Base-by-base conservation (phyloP, 2,329 filamentous ascomycete genomes). In the Calonectria multiphialidica region DNA sequence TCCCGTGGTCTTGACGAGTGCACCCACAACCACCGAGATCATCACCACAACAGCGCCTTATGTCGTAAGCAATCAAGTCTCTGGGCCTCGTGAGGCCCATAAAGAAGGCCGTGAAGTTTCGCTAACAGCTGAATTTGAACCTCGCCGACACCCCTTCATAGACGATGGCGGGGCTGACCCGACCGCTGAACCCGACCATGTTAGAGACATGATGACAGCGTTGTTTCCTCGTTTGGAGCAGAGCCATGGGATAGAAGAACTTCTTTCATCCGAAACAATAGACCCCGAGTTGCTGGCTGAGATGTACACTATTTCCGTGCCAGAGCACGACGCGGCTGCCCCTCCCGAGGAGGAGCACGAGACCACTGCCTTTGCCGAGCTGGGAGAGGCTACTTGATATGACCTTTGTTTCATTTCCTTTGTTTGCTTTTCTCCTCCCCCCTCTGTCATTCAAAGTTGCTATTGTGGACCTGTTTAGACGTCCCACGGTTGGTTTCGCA, bases 231-330 rank as follows among this genome's bases (percentile, higher is more conserved):
- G 18, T 25, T 15, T 67, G 12, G 23, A 59, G 35, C 70, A 30
- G n/a, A 21, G n/a, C 9, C 44, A 23, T 30, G 21, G 13, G 15
- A 10, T 30, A 3, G 21, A 44, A 18, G 45, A 42, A 5, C 12
- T 37, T 1, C 40, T 53, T 10, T 3, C 55, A 13, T 25, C 50
- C 21, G 57, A 70, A 18, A 74, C 72, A 3, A 73, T 74, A 25
- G 70, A 72, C 23, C 69, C 72, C 12, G 67, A 53, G 50, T 30
- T 72, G n/a, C 33, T 74, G 18, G 57, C 47, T 18, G 71, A 61
- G 23, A 47, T 61, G 59, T 68, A 18, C 37, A 15, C 33, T 9
- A 15, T 42, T 15, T 59, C 57, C 15, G n/a, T 25, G 12, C 49
- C 61, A 16, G 40, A 65, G 35, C 66, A 25, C 5, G 42, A 55